Evolutionary conservation across 1,284 basidiomycete genomes (phyloP), one percentile per base, ranked within the genome.

Genomic region (Microbotryum scabiosae): DNA sequence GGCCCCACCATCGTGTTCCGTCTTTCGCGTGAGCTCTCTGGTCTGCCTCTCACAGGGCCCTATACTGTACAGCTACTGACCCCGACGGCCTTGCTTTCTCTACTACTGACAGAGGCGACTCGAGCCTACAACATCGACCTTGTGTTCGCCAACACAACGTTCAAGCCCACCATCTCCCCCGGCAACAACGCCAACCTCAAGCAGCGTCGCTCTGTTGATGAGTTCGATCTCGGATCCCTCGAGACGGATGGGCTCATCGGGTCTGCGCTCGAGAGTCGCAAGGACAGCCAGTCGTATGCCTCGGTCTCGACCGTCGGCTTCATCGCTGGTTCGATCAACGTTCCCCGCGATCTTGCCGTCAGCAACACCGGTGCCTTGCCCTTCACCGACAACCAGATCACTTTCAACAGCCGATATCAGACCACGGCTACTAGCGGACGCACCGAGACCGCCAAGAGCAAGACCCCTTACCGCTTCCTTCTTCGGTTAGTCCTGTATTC

Each of bases 341-440:
- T 26, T 3, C 60, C 64, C 8, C 56, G 66, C 36, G 62, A 66
- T 51, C 58, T 58, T 45, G 57, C 63, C 53, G 52, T 64, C 53
- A 56, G 50, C 36, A 41, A 41, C 16, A 41, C 16, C 36, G 36
- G 36, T 41, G 14, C 36, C 36, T 18, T 41, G 3, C 16, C 36
- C 1, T 61, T 43, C 52, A 51, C 62, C 23, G 61, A 62, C 32
- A 59, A 51, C 23, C 61, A 65, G 59, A 21, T 61, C 14, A 20
- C 50, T 2, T 51, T 68, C 56, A 26, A 52, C 16, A 62, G 64
- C 5, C 52, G 51, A 23, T 66, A 57, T 57, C 60, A 52, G 12
- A 26, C 25, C 30, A 21, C 25, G 20, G 60, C 60, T 21, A 3
- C 21, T 14, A 54, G 25, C 12, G 51, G 16, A 5, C 47, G 9